Conservation (phyloP, 1,284 basidiomycete species). For the Pyrrhoderma lamaoense region DNA sequence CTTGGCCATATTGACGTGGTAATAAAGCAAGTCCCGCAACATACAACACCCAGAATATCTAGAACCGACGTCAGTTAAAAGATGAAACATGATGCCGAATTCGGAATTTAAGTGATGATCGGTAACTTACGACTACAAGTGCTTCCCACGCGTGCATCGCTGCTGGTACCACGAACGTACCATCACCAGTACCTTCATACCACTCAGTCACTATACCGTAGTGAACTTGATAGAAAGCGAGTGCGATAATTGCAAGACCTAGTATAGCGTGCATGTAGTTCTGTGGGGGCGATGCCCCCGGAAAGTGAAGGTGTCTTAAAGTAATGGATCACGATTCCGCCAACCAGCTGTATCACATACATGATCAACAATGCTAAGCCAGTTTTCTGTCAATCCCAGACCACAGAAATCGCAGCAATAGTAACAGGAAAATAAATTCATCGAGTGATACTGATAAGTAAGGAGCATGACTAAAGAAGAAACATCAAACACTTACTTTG, state of each 20-base stretch:
- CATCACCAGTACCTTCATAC: constrained; percentile 29
- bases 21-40: constrained; percentile 35
- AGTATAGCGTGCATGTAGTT: constrained; percentile 41
- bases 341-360: constrained; percentile 42
- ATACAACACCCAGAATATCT: constrained; percentile 46
- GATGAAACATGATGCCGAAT: neutral
- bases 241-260: constrained; percentile 38
- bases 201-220: constrained; percentile 43
- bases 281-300: constrained; percentile 38
- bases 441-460: no score
- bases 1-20: constrained; percentile 39
- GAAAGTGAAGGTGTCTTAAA: constrained; percentile 34
- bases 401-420: neutral
- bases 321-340: constrained; percentile 49
- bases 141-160: constrained; percentile 40
- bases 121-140: constrained; percentile 9
- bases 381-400: constrained; percentile 31
- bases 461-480: neutral
- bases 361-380: constrained; percentile 53
- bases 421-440: no score
- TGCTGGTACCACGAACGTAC: constrained; percentile 33
- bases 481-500: constrained; percentile 24
- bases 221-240: constrained; percentile 45
- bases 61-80: constrained; percentile 1
- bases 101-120: neutral